Conservation (phyloP, 1,139 yeast genomes). For the Lodderomyces margitis region DNA sequence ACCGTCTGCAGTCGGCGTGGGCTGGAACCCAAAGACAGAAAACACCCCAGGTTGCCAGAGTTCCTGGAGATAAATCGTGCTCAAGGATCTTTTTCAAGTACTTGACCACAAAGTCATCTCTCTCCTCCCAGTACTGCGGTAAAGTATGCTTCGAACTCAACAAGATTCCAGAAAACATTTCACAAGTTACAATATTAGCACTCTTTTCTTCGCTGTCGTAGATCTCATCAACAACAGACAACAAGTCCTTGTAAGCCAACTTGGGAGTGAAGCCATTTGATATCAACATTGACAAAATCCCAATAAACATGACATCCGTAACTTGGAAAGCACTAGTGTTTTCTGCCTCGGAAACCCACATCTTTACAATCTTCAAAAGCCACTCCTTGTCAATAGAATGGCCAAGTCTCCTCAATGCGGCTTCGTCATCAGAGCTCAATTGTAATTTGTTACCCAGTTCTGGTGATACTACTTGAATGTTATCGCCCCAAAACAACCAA, state of each 20-base stretch:
- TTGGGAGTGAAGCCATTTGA: constrained; percentile 38
- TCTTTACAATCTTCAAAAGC: constrained; percentile 51
- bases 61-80: constrained; percentile 73
- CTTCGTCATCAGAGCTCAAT: constrained; percentile 37
- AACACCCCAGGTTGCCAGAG: constrained; percentile 72
- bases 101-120: constrained; percentile 48
- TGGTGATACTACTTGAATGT: constrained; percentile 47
- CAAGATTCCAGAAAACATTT: constrained; percentile 57
- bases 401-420: constrained; percentile 47
- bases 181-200: constrained; percentile 61
- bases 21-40: constrained; percentile 75
- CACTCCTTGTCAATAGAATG: constrained; percentile 51
- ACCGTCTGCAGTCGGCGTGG: constrained; percentile 65
- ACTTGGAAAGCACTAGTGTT: constrained; percentile 60
- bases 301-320: constrained; percentile 54
- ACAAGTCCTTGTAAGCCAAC: constrained; percentile 43
- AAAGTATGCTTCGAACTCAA: constrained; percentile 43
- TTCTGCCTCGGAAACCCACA: constrained; percentile 67
- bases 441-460: constrained; percentile 24
- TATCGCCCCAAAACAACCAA: constrained; percentile 77
- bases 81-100: constrained; percentile 50
- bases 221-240: constrained; percentile 47
- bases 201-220: constrained; percentile 64
- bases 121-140: constrained; percentile 22
- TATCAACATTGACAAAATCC: constrained; percentile 44